Base-by-base conservation (phyloP, 768 basidiomycete genomes). In the Lentinus brumalis region DNA sequence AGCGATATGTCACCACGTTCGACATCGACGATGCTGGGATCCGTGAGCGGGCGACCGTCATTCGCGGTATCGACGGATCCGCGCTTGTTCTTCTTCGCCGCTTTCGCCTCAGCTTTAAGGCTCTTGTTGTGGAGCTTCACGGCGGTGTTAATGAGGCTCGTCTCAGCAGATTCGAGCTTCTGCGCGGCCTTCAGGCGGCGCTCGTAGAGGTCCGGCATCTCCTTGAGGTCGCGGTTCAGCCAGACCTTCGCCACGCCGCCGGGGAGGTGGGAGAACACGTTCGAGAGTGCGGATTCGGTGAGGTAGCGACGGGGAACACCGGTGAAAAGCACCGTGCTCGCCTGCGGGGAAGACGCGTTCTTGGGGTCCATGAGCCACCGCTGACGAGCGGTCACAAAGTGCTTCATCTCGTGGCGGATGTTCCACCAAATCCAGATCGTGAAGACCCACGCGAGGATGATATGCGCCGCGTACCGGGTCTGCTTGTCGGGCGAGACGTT, bases 221-320 rank as follows among this genome's bases (percentile, higher is more conserved):
- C 89, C 71, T 92, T 92, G 31, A 98, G 79, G 69, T 98, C 84
- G 51, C 91, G 82, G 73, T 95, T 96, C 41, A 98, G 81, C 95
- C 96, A 99, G 40, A 99, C 86, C 64, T 86, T 85, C 70, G 87
- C 88, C 8, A 96, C 90, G 15, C 96, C 96, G 10, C 96, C 96
- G 0, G 97, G 96, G 3, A 98, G 81, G 58, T 84, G 82, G n/a
- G 83, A 82, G 74, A 92, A 96, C 11, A 96, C 75, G 51, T 83
- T 78, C 45, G 72, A 76, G 31, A 97, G 79, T 4, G 86, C 86
- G 7, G 79, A 74, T 65, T 89, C 87, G 41, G 87, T 86, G 55
- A 98, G 83, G 69, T 88, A 94, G 50, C 84, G 83, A 35, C 79
- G 76, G 6, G 95, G 94, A 5, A 98, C 88, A 45, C 95, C 95